These are phyloP conservation scores for Lolium multiflorum DNA, from an alignment of 176 grass and related monocot genomes.

Conservation along the genomic window DNA sequence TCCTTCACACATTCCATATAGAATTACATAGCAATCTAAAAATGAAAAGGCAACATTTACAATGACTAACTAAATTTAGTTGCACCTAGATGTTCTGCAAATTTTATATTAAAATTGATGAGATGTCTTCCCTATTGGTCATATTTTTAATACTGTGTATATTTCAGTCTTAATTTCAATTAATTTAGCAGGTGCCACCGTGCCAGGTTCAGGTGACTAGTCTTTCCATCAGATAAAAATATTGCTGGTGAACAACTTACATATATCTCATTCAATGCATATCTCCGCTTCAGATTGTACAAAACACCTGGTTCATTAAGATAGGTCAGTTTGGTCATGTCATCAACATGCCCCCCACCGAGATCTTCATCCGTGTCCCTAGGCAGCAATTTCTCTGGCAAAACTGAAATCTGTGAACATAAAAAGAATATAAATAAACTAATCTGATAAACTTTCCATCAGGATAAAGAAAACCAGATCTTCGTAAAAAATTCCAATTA, in stretches of 20 bases:
- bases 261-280: conserved; percentile 96
- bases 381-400: conserved; percentile 69
- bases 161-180: conserved; percentile 15
- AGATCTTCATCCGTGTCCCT: conserved; percentile 95
- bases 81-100: background rate
- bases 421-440: background rate
- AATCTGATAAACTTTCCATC: conserved; percentile 21
- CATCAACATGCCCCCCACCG: conserved; percentile 89
- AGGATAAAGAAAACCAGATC: background rate
- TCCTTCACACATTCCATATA: background rate
- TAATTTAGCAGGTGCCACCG: background rate
- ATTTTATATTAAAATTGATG: background rate
- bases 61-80: background rate
- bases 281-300: conserved; percentile 95
- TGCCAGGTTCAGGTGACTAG: conserved; percentile 3
- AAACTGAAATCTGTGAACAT: conserved; percentile 61
- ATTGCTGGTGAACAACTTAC: conserved; percentile 50
- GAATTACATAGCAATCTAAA: background rate
- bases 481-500: background rate
- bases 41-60: conserved; percentile 2
- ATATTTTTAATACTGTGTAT: background rate
- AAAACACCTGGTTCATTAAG: conserved; percentile 96
- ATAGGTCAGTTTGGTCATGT: conserved; percentile 99
- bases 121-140: conserved; percentile 12
- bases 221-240: conserved; percentile 16